phyloP scores from a whole-genome alignment of 2,329 filamentous ascomycete species.

The Nemania sp. region DNA sequence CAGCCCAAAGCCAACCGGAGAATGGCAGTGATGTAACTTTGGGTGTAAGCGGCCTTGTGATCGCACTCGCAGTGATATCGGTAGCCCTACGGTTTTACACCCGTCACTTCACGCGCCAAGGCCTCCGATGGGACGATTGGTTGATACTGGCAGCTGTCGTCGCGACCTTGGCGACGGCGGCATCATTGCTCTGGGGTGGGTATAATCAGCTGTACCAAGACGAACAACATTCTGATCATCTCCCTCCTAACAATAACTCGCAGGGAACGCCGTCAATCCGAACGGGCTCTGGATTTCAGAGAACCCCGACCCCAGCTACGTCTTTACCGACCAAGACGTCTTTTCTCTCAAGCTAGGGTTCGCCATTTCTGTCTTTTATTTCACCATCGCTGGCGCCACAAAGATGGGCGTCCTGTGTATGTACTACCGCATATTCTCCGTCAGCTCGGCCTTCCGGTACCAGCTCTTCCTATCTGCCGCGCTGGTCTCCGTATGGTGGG shows the following conservation, averaged over 20 bases:
- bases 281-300: slow-evolving; percentile 13
- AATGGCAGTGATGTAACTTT: neutral
- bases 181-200: neutral
- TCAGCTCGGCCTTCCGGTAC: slow-evolving; percentile 30
- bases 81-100: slow-evolving; percentile 12
- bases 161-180: neutral
- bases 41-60: slow-evolving; percentile 30
- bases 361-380: slow-evolving; percentile 36
- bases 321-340: slow-evolving; percentile 20
- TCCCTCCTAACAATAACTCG: neutral
- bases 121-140: slow-evolving; percentile 14
- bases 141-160: neutral
- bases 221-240: neutral
- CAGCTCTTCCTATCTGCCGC: slow-evolving; percentile 26
- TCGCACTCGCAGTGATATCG: slow-evolving; percentile 16
- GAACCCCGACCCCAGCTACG: slow-evolving; percentile 20
- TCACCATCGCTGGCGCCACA: slow-evolving; percentile 33
- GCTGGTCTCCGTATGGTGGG: slow-evolving; percentile 31
- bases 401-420: slow-evolving; percentile 39
- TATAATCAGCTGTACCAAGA: neutral
- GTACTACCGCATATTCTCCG: slow-evolving; percentile 39
- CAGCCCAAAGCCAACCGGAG: neutral
- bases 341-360: slow-evolving; percentile 27
- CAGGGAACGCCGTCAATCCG: slow-evolving; percentile 21
- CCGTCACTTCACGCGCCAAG: slow-evolving; percentile 1